A percentile compares a stretch with the other conserved stretches of the same genome.
Evolutionary conservation across 1,284 basidiomycete species (phyloP).

Genomic region (Marasmius oreades): DNA sequence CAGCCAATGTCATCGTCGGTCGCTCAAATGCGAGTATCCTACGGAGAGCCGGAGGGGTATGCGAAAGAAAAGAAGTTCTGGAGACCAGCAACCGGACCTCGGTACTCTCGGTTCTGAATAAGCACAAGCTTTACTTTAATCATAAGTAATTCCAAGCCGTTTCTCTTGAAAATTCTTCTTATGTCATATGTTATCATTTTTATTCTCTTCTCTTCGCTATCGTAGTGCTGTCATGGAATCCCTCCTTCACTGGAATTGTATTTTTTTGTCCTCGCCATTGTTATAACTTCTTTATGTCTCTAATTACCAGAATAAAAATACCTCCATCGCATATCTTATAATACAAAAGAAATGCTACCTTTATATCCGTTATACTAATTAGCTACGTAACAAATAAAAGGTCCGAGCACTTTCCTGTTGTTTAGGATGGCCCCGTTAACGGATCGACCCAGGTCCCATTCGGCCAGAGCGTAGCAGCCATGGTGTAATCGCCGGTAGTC

Average conservation of each 20-base stretch:
- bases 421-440: slow-evolving; percentile 57
- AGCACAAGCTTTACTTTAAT: neutral
- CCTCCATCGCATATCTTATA: neutral
- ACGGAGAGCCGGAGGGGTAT: slow-evolving; percentile 20
- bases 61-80: slow-evolving; percentile 15
- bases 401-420: neutral
- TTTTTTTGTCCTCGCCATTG: neutral
- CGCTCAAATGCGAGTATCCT: slow-evolving; percentile 19
- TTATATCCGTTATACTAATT: neutral
- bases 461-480: slow-evolving; percentile 70
- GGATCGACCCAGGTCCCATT: slow-evolving; percentile 84
- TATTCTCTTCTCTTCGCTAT: neutral
- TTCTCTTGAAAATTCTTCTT: neutral
- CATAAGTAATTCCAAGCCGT: too few species aligned
- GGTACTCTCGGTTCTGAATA: neutral
- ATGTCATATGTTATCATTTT: neutral
- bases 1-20: slow-evolving; percentile 18
- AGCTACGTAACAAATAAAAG: neutral
- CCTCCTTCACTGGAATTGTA: neutral
- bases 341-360: neutral
- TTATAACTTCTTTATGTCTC: neutral
- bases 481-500: slow-evolving; percentile 75
- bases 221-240: neutral
- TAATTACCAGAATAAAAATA: neutral
- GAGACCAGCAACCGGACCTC: neutral